These are phyloP conservation scores for Eimeria falciformis DNA, from an alignment of 169 alveolate species.

Conservation along the genomic window DNA sequence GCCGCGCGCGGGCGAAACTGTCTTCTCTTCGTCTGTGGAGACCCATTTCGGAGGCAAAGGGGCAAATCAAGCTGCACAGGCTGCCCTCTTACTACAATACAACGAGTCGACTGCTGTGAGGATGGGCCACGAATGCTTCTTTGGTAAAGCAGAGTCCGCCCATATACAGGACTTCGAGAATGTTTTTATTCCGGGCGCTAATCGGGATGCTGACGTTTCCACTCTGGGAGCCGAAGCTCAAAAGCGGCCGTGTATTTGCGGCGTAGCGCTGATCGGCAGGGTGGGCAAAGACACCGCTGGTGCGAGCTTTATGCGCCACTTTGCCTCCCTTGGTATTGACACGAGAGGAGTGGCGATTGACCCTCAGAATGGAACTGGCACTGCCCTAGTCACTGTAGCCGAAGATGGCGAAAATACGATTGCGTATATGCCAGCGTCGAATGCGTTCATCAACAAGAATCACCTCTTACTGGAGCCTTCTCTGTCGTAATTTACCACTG, in stretches of 20 bases:
- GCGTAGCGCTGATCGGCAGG: slow-evolving; percentile 75
- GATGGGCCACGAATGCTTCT: slow-evolving; percentile 51
- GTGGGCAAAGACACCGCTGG: slow-evolving; percentile 78
- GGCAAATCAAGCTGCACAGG: slow-evolving; percentile 81
- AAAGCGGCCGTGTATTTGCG: background rate
- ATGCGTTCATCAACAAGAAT: slow-evolving; percentile 24
- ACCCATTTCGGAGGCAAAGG: slow-evolving; percentile 79
- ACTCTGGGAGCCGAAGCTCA: background rate
- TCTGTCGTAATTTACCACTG: slow-evolving; percentile 40
- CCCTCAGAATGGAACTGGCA: slow-evolving; percentile 61
- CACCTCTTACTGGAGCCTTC: slow-evolving; percentile 58
- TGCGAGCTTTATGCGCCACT: slow-evolving; percentile 44
- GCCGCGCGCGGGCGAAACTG: slow-evolving; percentile 80
- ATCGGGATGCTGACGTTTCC: background rate
- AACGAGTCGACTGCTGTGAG: background rate
- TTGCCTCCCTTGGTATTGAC: slow-evolving; percentile 40
- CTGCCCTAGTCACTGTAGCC: slow-evolving; percentile 77
- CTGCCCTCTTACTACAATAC: slow-evolving; percentile 52
- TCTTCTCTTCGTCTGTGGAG: slow-evolving; percentile 43
- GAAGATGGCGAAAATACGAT: slow-evolving; percentile 77
- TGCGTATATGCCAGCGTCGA: slow-evolving; percentile 75
- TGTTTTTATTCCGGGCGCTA: background rate
- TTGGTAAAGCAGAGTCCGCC: background rate
- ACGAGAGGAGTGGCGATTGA: slow-evolving; percentile 57
- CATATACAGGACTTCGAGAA: background rate